These are phyloP conservation scores for Citrullus mucosospermus DNA, from an alignment of 306 rosid species.

Conservation along the genomic window DNA sequence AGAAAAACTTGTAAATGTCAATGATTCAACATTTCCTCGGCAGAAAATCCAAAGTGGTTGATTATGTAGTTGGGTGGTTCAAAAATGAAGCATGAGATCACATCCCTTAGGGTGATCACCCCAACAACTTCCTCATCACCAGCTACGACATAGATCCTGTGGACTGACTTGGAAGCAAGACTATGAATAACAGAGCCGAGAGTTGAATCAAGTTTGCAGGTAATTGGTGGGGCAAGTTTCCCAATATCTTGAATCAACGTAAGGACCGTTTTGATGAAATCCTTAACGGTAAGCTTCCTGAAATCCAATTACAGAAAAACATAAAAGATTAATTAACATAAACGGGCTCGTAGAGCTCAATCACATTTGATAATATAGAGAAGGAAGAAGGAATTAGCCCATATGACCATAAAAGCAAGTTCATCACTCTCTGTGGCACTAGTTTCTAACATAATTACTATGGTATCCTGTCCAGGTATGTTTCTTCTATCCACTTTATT, in stretches of 20 bases:
- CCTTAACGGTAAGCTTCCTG: slow-evolving; percentile 68
- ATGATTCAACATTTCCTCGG: slow-evolving; percentile 47
- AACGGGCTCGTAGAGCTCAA: not conserved
- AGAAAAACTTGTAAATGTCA: slow-evolving; percentile 13
- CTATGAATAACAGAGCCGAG: slow-evolving; percentile 47
- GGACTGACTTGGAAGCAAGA: slow-evolving; percentile 69
- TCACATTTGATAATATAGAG: not conserved
- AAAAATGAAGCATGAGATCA: slow-evolving; percentile 69
- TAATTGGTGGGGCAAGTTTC: slow-evolving; percentile 35
- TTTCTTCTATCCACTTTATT: not conserved
- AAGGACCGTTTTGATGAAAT: slow-evolving; percentile 43
- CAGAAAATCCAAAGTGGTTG: slow-evolving; percentile 43
- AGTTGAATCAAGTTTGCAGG: slow-evolving; percentile 54
- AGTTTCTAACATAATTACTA: not conserved
- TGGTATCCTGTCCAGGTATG: not conserved
- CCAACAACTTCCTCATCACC: slow-evolving; percentile 44
- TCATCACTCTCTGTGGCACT: not conserved
- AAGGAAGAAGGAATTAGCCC: not conserved
- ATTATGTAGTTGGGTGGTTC: slow-evolving; percentile 71
- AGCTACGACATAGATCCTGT: slow-evolving; percentile 55
- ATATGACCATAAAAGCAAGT: not conserved
- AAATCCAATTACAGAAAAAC: slow-evolving; percentile 9
- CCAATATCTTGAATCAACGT: slow-evolving; percentile 25
- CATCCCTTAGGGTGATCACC: slow-evolving; percentile 81
- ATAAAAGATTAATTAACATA: not conserved